Evolutionary conservation across 805 yeast species (phyloP).

Genomic region (Pichia deserticola): DNA sequence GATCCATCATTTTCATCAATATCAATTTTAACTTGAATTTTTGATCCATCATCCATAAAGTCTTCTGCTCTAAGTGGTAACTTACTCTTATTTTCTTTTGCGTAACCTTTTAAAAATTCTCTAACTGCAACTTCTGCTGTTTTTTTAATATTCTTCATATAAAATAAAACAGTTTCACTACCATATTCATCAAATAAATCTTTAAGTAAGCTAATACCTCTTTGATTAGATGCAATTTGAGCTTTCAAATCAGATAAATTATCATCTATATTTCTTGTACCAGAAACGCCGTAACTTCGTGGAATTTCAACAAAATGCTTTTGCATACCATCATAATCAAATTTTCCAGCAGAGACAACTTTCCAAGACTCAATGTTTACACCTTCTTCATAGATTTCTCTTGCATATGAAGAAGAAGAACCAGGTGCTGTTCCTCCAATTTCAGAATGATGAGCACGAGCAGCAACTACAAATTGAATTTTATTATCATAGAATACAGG

Average conservation of each 20-base stretch:
- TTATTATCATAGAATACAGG: constrained; percentile 66
- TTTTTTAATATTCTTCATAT: constrained; percentile 76
- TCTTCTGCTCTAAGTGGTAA: constrained; percentile 47
- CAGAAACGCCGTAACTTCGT: constrained; percentile 77
- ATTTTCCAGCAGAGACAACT: constrained; percentile 42
- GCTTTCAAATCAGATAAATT: constrained; percentile 80
- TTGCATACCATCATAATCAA: constrained; percentile 55
- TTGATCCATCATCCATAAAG: constrained; percentile 76
- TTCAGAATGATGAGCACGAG: constrained; percentile 95
- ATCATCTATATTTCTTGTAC: constrained; percentile 77
- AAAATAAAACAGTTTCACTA: constrained; percentile 49
- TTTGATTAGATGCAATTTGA: constrained; percentile 82
- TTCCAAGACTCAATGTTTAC: constrained; percentile 64
- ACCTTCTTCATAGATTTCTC: constrained; percentile 81
- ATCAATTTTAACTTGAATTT: constrained; percentile 45
- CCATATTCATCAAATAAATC: constrained; percentile 57
- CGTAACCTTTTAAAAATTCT: constrained; percentile 37
- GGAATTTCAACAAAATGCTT: constrained; percentile 58
- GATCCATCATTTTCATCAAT: constrained; percentile 39
- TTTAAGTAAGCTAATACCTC: constrained; percentile 64
- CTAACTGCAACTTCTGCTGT: constrained; percentile 68
- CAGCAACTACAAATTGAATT: constrained; percentile 81
- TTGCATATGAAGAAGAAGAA: constrained; percentile 90
- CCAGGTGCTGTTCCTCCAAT: constrained; percentile 94
- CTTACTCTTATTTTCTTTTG: constrained; percentile 34